Evolutionary conservation across 495 filamentous ascomycete genomes (phyloP), one percentile per base, ranked within the genome.

Genomic region (Xylaria intraflava): DNA sequence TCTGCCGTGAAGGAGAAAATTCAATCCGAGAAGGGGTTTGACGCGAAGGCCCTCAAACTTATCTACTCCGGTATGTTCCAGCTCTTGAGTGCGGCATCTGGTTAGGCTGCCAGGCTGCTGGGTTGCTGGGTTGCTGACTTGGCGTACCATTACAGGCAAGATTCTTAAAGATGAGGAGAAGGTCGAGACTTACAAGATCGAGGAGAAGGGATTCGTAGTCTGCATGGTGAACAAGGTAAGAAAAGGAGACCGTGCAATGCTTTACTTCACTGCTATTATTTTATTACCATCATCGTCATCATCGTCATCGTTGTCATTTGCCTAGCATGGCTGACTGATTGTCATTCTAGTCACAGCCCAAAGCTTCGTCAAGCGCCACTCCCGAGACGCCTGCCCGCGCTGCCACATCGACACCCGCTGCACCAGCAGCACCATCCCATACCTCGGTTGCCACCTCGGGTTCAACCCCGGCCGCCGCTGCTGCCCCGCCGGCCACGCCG

Each of bases 151-250:
- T 16, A 43, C 59, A 96, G 91, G 93, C 71, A 98, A 98, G 75
- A 96, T 98, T 57, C 78, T 98, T 55, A 88, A 95, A 72, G 93
- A 98, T 88, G 88, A 85, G 55, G 92, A 95, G 62, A 92, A 92
- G 14, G 85, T 97, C 59, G 90, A 90, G 67, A 88, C 86, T 5
- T 96, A 96, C 76, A 94, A 86, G 72, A 96, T 98, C 53, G 92
- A 98, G 73, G 93, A 97, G 80, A 98, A 97, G 80, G 93, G 93
- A 22, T 97, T 96, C 68, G 86, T 98, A 61, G 94, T 98, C 39
- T 98, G 93, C 71, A 93, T 98, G 81, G 82, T 93, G 40, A 85
- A 84, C 53, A 96, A 97, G 88, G 92, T 95, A 80, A 41, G 51
- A 30, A 71, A 60, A 14, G 9, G 24, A 36, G 11, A 17, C 35